Conservation (phyloP, 2,329 filamentous ascomycete genomes). For the Beauveria sp. region DNA sequence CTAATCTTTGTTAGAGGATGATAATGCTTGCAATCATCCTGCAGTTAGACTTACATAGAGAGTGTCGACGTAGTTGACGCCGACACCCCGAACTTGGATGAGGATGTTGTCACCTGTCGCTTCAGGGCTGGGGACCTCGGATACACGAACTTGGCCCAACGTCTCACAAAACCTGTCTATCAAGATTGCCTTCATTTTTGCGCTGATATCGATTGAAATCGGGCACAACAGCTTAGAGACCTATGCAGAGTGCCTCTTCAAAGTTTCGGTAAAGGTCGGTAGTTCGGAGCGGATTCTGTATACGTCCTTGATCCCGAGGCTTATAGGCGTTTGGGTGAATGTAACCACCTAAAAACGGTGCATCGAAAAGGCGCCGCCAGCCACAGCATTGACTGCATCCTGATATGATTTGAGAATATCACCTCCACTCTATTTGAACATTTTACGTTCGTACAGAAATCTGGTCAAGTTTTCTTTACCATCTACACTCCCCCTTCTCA, state of each 20-base stretch:
- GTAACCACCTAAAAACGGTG: neutral
- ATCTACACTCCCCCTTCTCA: neutral
- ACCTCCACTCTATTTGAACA: no score
- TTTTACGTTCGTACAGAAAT: neutral
- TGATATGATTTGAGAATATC: neutral
- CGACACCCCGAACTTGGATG: conserved; percentile 41
- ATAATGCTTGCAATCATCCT: neutral
- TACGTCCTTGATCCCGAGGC: neutral
- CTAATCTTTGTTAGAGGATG: conserved; percentile 15
- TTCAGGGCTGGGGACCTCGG: conserved; percentile 17
- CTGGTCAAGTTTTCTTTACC: no score
- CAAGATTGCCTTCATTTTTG: conserved; percentile 22
- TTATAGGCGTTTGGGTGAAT: neutral
- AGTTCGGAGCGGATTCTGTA: neutral
- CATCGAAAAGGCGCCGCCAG: neutral
- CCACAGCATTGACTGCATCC: no score
- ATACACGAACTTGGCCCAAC: conserved; percentile 19
- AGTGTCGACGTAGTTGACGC: conserved; percentile 53
- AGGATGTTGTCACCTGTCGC: conserved; percentile 17
- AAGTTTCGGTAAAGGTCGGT: neutral
- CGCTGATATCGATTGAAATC: neutral
- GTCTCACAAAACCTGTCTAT: conserved; percentile 20
- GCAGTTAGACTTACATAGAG: conserved; percentile 35
- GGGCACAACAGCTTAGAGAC: neutral
- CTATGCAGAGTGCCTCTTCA: neutral